Conservation (phyloP, 1,139 yeast species). For the Protomyces lactucae-debilis region DNA sequence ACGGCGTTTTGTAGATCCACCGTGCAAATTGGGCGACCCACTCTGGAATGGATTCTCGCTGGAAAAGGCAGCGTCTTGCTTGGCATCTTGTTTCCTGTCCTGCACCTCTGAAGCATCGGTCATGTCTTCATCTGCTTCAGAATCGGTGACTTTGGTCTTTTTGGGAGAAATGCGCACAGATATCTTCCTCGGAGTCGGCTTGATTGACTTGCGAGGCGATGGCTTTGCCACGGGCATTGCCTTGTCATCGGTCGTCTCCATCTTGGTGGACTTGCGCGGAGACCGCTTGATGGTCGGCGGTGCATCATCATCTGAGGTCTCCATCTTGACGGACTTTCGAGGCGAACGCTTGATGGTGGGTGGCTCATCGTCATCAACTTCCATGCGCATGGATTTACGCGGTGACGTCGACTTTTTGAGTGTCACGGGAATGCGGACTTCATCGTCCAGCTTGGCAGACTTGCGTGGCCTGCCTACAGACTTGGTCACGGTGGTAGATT, state of each 20-base stretch:
- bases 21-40: conserved; percentile 6
- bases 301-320: not conserved
- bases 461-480: conserved; percentile 20
- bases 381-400: not conserved
- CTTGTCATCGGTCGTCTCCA: not conserved
- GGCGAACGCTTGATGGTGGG: not conserved
- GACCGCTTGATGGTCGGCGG: not conserved
- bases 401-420: not conserved
- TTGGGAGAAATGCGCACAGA: not conserved
- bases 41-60: conserved; percentile 25
- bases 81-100: not conserved
- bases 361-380: not conserved
- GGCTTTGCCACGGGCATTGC: not conserved
- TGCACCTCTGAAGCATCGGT: not conserved
- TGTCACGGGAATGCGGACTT: not conserved
- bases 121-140: not conserved
- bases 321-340: not conserved
- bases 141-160: not conserved
- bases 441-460: conserved; percentile 10
- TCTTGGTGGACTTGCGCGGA: not conserved
- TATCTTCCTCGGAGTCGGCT: not conserved
- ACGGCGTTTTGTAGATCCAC: conserved; percentile 11
- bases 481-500: not conserved
- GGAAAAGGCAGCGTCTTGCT: conserved; percentile 12
- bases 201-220: conserved; percentile 4